Evolutionary conservation across 345 rosid genomes (phyloP).

Genomic region (Pugionium cornutum): DNA sequence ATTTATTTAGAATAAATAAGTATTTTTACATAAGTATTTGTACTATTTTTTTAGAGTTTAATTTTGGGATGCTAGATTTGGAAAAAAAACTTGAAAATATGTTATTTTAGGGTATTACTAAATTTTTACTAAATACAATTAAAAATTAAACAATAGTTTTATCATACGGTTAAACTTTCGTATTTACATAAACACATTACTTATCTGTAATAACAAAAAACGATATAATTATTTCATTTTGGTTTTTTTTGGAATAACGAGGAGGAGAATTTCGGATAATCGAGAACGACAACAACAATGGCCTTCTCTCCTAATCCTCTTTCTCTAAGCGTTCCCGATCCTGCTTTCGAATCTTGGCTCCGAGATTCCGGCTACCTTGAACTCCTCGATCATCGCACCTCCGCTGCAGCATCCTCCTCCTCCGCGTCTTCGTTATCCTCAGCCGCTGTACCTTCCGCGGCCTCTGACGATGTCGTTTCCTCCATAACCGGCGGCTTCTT

Average conservation of each 20-base stretch:
- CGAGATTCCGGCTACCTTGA: conserved; percentile 98
- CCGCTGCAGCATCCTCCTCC: conserved; percentile 48
- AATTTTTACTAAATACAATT: too few relatives aligned
- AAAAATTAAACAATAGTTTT: too few relatives aligned
- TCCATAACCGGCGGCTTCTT: conserved; percentile 47
- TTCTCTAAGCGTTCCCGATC: conserved; percentile 73
- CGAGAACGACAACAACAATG: conserved; percentile 38
- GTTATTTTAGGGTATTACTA: too few relatives aligned
- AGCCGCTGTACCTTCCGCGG: conserved; percentile 32
- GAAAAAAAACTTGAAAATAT: too few relatives aligned
- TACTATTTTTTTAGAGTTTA: too few relatives aligned
- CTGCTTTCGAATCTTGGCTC: conserved; percentile 90
- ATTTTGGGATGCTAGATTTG: too few relatives aligned
- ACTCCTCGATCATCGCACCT: conserved; percentile 63
- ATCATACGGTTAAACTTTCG: too few relatives aligned
- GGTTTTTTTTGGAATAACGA: conserved; percentile 17
- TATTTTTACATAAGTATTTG: too few relatives aligned
- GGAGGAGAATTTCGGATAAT: conserved; percentile 26
- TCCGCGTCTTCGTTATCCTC: conserved; percentile 37
- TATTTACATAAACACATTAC: too few relatives aligned
- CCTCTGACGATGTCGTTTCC: conserved; percentile 39
- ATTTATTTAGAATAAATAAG: too few relatives aligned
- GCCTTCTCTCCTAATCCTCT: conserved; percentile 85
- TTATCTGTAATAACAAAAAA: too few relatives aligned
- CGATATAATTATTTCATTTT: too few relatives aligned